Evolutionary conservation across 2,329 filamentous ascomycete genomes (phyloP).

Genomic region (Cercospora zeina): DNA sequence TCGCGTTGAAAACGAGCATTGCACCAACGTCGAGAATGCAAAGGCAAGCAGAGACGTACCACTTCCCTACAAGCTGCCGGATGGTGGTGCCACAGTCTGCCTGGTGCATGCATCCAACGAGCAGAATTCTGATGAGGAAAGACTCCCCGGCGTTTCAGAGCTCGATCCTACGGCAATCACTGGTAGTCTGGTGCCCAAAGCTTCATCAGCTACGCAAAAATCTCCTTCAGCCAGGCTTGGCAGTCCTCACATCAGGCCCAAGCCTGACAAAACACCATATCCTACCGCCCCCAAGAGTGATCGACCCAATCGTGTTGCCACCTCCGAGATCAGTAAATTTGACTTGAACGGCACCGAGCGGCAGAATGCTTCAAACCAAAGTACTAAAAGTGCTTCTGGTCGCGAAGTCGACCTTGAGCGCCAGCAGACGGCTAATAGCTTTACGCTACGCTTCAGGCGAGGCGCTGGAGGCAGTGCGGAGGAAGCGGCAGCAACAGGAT

Average conservation of each 20-base stretch:
- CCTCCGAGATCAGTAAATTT: conserved; percentile 17
- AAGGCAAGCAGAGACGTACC: conserved; percentile 26
- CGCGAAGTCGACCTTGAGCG: conserved; percentile 18
- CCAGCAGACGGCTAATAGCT: conserved; percentile 16
- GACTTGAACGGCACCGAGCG: conserved; percentile 4
- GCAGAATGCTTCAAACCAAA: background rate
- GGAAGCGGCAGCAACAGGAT: conserved; percentile 14
- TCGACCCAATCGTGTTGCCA: background rate
- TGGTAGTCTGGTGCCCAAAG: conserved; percentile 1
- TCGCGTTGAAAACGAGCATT: conserved; percentile 97
- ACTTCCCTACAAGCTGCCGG: conserved; percentile 27
- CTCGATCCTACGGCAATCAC: conserved; percentile 1
- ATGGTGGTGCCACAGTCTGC: background rate
- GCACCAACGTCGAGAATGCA: conserved; percentile 70
- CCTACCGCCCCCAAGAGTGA: conserved; percentile 3
- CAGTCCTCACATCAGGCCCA: conserved; percentile 2
- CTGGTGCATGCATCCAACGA: conserved; percentile 2
- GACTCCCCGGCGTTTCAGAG: background rate
- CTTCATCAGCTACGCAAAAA: background rate
- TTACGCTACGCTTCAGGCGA: conserved; percentile 12
- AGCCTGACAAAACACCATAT: conserved; percentile 11
- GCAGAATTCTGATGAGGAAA: conserved; percentile 2
- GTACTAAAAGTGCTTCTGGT: conserved; percentile 13
- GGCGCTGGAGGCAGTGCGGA: conserved; percentile 10
- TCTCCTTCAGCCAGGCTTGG: background rate